Conservation (phyloP, 2,329 filamentous ascomycete species). For the Diaporthe amygdali region DNA sequence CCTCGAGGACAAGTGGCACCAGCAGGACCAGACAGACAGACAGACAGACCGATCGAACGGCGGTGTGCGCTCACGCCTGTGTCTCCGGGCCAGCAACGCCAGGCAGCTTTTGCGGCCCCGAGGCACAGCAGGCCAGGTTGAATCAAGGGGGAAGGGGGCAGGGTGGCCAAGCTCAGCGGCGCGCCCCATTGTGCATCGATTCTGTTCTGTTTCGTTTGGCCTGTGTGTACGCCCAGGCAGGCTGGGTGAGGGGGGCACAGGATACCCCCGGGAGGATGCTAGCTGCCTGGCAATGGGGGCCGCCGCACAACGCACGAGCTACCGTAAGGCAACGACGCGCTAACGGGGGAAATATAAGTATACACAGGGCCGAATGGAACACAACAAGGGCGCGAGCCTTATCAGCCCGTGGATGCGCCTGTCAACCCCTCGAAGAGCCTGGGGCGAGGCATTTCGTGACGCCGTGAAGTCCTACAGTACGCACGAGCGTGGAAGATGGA, state of each 20-base stretch:
- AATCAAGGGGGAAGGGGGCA: background rate
- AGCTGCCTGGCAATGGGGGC: slow-evolving; percentile 1
- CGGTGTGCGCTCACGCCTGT: background rate
- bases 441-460: background rate
- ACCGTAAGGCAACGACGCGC: slow-evolving; percentile 3
- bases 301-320: background rate
- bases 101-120: slow-evolving; percentile 3
- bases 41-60: too few relatives aligned
- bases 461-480: background rate
- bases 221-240: background rate
- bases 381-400: background rate
- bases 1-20: background rate
- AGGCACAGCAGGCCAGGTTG: background rate
- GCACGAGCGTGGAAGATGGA: background rate
- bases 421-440: background rate
- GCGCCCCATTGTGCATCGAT: too few relatives aligned
- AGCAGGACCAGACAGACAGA: background rate
- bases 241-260: background rate
- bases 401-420: background rate
- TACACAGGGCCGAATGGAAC: too few relatives aligned
- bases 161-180: background rate
- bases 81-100: background rate
- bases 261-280: background rate
- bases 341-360: background rate
- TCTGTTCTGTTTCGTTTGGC: background rate